Evolutionary conservation across 306 rosid genomes (phyloP).

Genomic region (cucumber (Cucumis sativus)): DNA sequence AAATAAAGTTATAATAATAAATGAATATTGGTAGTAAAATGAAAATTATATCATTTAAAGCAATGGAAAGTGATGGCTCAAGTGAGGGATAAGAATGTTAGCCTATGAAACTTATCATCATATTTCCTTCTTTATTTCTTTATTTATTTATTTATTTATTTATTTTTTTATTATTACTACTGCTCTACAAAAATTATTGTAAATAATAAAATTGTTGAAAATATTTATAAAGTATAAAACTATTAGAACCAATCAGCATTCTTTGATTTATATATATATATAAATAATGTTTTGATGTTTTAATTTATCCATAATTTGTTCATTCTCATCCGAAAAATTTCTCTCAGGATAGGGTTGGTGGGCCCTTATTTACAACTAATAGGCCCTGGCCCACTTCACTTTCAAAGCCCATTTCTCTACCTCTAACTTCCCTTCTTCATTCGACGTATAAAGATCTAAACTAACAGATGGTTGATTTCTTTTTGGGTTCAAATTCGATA

Average conservation of each 20-base stretch:
- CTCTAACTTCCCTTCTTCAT: no score
- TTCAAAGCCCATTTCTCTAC: neutral
- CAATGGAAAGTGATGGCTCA: neutral
- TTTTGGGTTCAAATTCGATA: no score
- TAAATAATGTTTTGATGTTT: neutral
- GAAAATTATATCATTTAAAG: neutral
- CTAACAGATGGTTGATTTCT: no score
- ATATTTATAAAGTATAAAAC: no score
- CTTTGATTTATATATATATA: no score
- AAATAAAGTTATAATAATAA: neutral
- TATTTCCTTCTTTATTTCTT: neutral
- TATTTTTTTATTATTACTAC: no score
- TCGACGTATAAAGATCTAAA: no score
- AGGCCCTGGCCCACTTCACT: conserved; percentile 2
- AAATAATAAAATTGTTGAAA: no score
- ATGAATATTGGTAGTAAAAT: neutral
- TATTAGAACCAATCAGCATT: no score
- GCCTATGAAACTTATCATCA: neutral
- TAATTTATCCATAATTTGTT: neutral
- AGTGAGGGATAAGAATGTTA: neutral
- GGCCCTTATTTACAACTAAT: neutral
- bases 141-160: no score
- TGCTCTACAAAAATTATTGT: no score
- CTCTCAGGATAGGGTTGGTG: conserved; percentile 1
- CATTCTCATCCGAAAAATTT: neutral